Percentiles rank a stretch among this genome's conserved stretches.
phyloP scores from a whole-genome alignment of 2,329 filamentous ascomycete genomes.

The Aspergillus brasiliensis region DNA sequence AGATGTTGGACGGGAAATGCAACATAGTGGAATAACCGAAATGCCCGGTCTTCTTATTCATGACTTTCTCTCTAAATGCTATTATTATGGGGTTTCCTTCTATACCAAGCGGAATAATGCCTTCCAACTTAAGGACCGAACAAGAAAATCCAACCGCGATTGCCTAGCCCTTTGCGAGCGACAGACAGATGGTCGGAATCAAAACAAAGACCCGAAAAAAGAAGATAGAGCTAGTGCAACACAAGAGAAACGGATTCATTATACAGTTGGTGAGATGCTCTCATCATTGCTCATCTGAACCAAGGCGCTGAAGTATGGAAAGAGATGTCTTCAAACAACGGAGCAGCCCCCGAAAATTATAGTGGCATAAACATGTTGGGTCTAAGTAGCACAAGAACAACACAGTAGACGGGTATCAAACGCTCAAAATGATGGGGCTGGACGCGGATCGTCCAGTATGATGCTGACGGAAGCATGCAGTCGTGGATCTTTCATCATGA shows the following conservation, averaged over 20 bases:
- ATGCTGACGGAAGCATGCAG: slow-evolving; percentile 9
- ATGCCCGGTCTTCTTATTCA: too few relatives aligned
- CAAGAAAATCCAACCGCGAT: background rate
- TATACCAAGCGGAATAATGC: background rate
- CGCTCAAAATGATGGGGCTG: slow-evolving; percentile 20
- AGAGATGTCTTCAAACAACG: slow-evolving; percentile 9
- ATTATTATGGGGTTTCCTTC: background rate
- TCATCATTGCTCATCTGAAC: background rate
- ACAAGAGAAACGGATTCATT: background rate
- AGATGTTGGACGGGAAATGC: too few relatives aligned
- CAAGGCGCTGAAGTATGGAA: slow-evolving; percentile 7
- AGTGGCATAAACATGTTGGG: slow-evolving; percentile 7
- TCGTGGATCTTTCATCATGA: slow-evolving; percentile 8
- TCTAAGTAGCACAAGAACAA: slow-evolving; percentile 16
- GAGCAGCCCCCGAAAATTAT: slow-evolving; percentile 7
- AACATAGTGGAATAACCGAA: too few relatives aligned
- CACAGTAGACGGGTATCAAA: slow-evolving; percentile 25
- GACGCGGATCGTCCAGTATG: slow-evolving; percentile 7
- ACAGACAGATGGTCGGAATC: background rate
- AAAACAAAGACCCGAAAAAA: background rate
- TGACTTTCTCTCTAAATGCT: background rate
- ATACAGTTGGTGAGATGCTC: background rate
- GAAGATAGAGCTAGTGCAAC: background rate
- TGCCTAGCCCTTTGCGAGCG: too few relatives aligned
- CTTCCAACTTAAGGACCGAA: background rate